phyloP scores from a whole-genome alignment of 2,329 filamentous ascomycete genomes.

The Ascochyta viciae-villosae region DNA sequence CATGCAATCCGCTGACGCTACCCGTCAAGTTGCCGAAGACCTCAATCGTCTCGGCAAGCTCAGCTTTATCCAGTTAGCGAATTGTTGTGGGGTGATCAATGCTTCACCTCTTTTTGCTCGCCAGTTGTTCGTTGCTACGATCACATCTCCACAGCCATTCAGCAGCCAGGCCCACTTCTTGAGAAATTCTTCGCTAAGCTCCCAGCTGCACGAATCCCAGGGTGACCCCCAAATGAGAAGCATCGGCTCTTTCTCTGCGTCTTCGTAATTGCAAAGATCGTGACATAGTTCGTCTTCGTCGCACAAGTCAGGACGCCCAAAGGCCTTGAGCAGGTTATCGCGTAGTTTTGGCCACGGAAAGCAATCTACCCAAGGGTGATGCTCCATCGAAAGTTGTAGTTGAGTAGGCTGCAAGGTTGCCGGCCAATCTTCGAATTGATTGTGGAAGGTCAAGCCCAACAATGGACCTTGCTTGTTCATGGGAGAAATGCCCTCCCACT shows the following conservation, averaged over 20 bases:
- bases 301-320: conserved; percentile 38
- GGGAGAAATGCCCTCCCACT: conserved; percentile 25
- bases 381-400: conserved; percentile 46
- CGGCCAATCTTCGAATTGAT: conserved; percentile 12
- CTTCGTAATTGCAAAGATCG: conserved; percentile 21
- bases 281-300: conserved; percentile 31
- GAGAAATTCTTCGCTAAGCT: conserved; percentile 55
- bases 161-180: conserved; percentile 56
- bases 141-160: conserved; percentile 48
- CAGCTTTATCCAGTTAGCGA: conserved; percentile 5
- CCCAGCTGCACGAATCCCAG: conserved; percentile 56
- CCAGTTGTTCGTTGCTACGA: conserved; percentile 38
- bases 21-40: neutral
- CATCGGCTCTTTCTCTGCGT: conserved; percentile 8
- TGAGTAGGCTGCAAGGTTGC: conserved; percentile 42
- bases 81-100: conserved; percentile 9
- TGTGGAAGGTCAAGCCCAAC: neutral
- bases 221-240: conserved; percentile 60
- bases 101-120: conserved; percentile 21
- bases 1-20: conserved; percentile 17
- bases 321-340: conserved; percentile 49
- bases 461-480: conserved; percentile 16
- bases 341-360: conserved; percentile 49
- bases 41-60: conserved; percentile 9
- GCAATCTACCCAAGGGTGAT: conserved; percentile 53